Percentiles rank a stretch among this genome's conserved stretches.
phyloP scores from a whole-genome alignment of 768 basidiomycete genomes.

The Dacryopinax spathularia region DNA sequence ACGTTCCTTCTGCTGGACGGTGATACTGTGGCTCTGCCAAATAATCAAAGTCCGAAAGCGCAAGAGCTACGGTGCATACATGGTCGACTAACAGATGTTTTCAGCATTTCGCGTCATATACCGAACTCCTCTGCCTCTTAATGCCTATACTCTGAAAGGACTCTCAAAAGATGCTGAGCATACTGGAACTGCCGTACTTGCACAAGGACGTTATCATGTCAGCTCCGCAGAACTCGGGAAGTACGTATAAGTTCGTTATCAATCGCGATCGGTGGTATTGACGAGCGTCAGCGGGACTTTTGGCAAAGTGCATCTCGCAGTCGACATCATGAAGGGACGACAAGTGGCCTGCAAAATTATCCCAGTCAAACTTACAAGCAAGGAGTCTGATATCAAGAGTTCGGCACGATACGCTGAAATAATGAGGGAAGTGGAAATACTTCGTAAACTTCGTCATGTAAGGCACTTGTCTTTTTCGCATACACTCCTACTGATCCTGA shows the following conservation, averaged over 20 bases:
- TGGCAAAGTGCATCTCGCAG: background rate
- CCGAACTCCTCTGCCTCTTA: background rate
- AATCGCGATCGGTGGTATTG: background rate
- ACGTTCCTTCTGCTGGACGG: background rate
- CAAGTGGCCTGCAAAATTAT: constrained; percentile 1
- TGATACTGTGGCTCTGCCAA: background rate
- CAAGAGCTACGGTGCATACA: too few relatives aligned
- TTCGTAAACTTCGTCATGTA: background rate
- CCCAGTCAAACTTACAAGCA: background rate
- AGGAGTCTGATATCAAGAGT: background rate
- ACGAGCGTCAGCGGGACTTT: background rate
- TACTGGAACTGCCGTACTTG: background rate
- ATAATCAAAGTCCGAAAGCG: background rate
- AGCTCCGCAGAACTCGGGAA: background rate
- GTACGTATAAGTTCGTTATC: background rate
- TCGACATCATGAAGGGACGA: background rate
- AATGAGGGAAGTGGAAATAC: background rate
- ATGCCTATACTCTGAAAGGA: background rate
- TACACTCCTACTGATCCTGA: background rate
- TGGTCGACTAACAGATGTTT: background rate
- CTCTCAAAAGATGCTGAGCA: background rate
- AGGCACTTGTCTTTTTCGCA: background rate
- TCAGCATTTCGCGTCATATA: background rate
- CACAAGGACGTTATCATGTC: background rate
- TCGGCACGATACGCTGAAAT: background rate